These are phyloP conservation scores for Phytophthora macrochlamydospora DNA, from an alignment of 352 stramenopile genomes.

Conservation along the genomic window DNA sequence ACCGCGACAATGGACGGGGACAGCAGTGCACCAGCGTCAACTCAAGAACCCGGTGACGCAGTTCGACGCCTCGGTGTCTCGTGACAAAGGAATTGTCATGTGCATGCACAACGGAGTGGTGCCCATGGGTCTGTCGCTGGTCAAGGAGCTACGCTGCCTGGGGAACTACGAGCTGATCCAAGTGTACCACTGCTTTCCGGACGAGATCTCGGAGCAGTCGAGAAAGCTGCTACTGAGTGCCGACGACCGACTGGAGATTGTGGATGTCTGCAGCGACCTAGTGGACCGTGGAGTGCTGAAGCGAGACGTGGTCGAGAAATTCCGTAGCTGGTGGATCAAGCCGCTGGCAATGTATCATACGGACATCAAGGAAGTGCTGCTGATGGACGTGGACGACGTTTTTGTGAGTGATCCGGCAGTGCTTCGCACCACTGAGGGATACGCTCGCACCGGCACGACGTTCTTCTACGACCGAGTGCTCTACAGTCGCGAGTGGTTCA, in stretches of 20 bases:
- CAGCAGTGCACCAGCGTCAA: conserved; percentile 19
- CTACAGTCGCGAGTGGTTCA: conserved; percentile 29
- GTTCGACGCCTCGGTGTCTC: conserved; percentile 25
- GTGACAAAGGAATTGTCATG: conserved; percentile 39
- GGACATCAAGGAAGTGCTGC: conserved; percentile 33
- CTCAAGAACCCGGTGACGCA: conserved; percentile 7
- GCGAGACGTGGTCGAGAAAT: conserved; percentile 20
- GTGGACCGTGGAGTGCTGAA: conserved; percentile 24
- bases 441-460: conserved; percentile 47
- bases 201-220: conserved; percentile 35
- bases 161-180: conserved; percentile 46
- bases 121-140: conserved; percentile 38
- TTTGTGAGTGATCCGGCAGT: conserved; percentile 48
- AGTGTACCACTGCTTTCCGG: conserved; percentile 39
- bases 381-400: conserved; percentile 59
- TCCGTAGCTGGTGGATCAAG: conserved; percentile 49
- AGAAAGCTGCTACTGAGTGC: conserved; percentile 17
- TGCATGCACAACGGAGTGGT: conserved; percentile 33
- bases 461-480: conserved; percentile 47
- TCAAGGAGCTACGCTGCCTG: conserved; percentile 31
- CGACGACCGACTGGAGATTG: conserved; percentile 33
- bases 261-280: conserved; percentile 42
- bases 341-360: conserved; percentile 43
- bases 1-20: conserved; percentile 12
- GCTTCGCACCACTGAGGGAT: conserved; percentile 36